Percentiles rank a stretch among this genome's conserved stretches.
These are phyloP conservation scores for Backusella liffmaniae DNA, from an alignment of 192 early-diverging fungal species.

Conservation along the genomic window DNA sequence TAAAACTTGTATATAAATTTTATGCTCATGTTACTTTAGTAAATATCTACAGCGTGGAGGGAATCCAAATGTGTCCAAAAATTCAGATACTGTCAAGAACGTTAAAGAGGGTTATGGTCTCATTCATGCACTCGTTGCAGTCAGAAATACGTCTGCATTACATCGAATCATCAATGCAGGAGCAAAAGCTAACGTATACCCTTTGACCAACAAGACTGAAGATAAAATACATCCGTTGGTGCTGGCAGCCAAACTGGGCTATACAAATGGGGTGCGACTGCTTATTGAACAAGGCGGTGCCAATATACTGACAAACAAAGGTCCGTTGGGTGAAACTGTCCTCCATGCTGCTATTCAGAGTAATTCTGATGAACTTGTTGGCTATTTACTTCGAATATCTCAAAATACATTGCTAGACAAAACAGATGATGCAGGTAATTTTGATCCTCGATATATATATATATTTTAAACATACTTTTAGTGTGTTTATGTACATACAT, in stretches of 20 bases:
- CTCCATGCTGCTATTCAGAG: conserved; percentile 25
- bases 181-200: conserved; percentile 24
- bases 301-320: conserved; percentile 11
- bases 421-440: conserved; percentile 12
- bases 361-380: conserved; percentile 10
- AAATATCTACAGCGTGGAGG: conserved; percentile 33
- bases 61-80: conserved; percentile 31
- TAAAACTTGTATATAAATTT: neutral
- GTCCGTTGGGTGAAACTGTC: conserved; percentile 4
- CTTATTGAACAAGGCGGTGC: conserved; percentile 19
- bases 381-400: conserved; percentile 14
- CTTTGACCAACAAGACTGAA: conserved; percentile 9
- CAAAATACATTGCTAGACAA: conserved; percentile 11
- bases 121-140: conserved; percentile 25
- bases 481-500: no score
- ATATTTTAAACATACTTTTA: no score
- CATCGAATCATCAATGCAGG: conserved; percentile 23
- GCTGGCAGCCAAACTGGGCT: conserved; percentile 24
- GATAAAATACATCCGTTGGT: conserved; percentile 17
- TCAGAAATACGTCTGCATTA: conserved; percentile 22
- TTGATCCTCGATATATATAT: neutral
- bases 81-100: conserved; percentile 8
- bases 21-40: conserved; percentile 5
- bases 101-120: conserved; percentile 30
- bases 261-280: conserved; percentile 26